Percentiles rank a stretch among this genome's conserved stretches.
These are phyloP conservation scores for Phytophthora lateralis DNA, from an alignment of 352 stramenopile genomes.

Conservation along the genomic window DNA sequence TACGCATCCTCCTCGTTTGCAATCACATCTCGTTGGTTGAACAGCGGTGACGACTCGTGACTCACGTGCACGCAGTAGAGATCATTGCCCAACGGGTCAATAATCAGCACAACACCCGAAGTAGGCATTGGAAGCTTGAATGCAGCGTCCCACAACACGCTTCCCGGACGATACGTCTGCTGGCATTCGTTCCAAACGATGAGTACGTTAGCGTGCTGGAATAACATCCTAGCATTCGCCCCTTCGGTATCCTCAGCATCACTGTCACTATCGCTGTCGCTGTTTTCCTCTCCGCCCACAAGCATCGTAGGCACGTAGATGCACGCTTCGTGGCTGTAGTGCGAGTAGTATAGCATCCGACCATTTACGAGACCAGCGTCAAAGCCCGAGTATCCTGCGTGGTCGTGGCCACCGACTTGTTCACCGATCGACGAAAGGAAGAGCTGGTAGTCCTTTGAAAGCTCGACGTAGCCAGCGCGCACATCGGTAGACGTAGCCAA, in stretches of 20 bases:
- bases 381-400: constrained; percentile 58
- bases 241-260: constrained; percentile 35
- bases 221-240: constrained; percentile 40
- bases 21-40: constrained; percentile 76
- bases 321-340: constrained; percentile 79
- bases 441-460: constrained; percentile 71
- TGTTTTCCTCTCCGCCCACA: constrained; percentile 39
- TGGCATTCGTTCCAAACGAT: constrained; percentile 91
- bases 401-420: constrained; percentile 45
- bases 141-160: constrained; percentile 76
- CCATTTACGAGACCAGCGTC: constrained; percentile 44
- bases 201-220: constrained; percentile 75
- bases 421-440: constrained; percentile 79
- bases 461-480: constrained; percentile 37
- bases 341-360: constrained; percentile 72
- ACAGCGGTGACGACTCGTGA: constrained; percentile 80
- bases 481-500: constrained; percentile 64
- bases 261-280: constrained; percentile 42
- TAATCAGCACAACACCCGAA: constrained; percentile 80
- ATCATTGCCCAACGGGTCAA: constrained; percentile 84
- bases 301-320: constrained; percentile 85
- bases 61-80: constrained; percentile 86
- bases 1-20: constrained; percentile 77
- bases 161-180: constrained; percentile 81
- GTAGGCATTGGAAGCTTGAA: constrained; percentile 81